Conservation (phyloP, 176 grass and related monocot genomes). For the Hyparrhenia diplandra region DNA sequence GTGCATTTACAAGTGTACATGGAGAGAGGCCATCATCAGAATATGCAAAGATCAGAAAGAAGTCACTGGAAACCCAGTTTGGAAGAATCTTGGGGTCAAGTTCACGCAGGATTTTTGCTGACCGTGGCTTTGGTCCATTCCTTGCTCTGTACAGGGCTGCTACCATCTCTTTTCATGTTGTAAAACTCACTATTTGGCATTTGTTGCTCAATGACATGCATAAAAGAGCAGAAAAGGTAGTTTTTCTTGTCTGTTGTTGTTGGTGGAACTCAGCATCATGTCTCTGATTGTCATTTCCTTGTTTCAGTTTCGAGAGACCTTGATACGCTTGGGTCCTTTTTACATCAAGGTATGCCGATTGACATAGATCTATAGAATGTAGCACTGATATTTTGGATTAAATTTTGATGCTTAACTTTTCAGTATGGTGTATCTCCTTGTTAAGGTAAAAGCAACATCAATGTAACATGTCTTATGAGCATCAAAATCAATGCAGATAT, state of each 20-base stretch:
- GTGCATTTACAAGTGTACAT: slow-evolving; percentile 79
- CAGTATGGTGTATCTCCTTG: background rate
- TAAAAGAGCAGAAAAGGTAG: slow-evolving; percentile 74
- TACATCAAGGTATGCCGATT: slow-evolving; percentile 75
- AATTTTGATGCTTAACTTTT: slow-evolving; percentile 1
- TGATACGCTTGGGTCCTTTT: slow-evolving; percentile 83
- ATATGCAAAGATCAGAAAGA: slow-evolving; percentile 87
- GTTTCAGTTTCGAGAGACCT: slow-evolving; percentile 91
- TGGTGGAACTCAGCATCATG: slow-evolving; percentile 6
- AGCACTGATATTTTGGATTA: background rate
- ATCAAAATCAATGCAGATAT: background rate
- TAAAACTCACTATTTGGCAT: slow-evolving; percentile 87
- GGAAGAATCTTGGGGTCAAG: slow-evolving; percentile 69
- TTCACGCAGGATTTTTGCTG: slow-evolving; percentile 62
- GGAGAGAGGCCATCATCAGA: slow-evolving; percentile 78
- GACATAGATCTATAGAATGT: background rate
- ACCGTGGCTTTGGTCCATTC: slow-evolving; percentile 73
- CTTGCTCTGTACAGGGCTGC: slow-evolving; percentile 82
- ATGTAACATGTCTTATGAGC: slow-evolving; percentile 1
- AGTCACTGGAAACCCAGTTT: slow-evolving; percentile 77
- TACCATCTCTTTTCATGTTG: slow-evolving; percentile 80
- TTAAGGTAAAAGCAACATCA: background rate
- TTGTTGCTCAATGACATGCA: slow-evolving; percentile 52
- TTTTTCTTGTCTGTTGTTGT: slow-evolving; percentile 2
- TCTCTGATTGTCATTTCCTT: slow-evolving; percentile 13